Conservation (phyloP, 2,329 filamentous ascomycete genomes). For the Xylaria sp. region DNA sequence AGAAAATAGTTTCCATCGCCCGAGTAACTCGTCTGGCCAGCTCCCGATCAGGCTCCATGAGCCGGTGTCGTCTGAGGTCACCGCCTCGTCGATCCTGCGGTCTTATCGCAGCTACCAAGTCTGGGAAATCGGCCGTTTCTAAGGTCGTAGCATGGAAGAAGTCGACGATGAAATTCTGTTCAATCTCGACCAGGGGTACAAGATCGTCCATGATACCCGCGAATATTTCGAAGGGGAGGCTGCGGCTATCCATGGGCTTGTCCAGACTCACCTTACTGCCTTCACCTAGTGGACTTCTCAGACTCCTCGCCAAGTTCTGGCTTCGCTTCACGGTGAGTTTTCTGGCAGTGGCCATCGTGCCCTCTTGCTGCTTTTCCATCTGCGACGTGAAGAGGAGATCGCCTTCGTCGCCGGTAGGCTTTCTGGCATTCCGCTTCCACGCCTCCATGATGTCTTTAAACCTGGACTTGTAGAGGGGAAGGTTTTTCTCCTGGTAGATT, state of each 20-base stretch:
- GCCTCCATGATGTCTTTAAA: conserved; percentile 76
- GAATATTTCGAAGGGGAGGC: conserved; percentile 81
- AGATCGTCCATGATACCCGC: conserved; percentile 79
- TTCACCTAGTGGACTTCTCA: conserved; percentile 70
- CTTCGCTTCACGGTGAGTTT: conserved; percentile 94
- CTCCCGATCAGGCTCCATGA: conserved; percentile 86
- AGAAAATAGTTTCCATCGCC: conserved; percentile 86
- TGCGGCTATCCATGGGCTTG: conserved; percentile 64
- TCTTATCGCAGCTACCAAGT: conserved; percentile 67
- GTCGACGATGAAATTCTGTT: conserved; percentile 96
- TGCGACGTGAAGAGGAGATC: conserved; percentile 88
- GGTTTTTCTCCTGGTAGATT: conserved; percentile 77
- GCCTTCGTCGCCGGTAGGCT: conserved; percentile 74
- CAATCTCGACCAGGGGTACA: conserved; percentile 80
- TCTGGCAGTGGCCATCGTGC: conserved; percentile 71
- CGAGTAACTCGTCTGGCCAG: conserved; percentile 83
- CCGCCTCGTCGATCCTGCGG: conserved; percentile 72
- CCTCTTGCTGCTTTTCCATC: conserved; percentile 82
- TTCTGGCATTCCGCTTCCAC: conserved; percentile 80
- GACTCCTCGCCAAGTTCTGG: conserved; percentile 77
- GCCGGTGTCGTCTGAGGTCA: conserved; percentile 72
- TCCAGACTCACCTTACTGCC: conserved; percentile 55
- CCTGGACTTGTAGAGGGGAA: conserved; percentile 77
- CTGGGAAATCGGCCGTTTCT: conserved; percentile 79
- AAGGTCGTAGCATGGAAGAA: conserved; percentile 94